Evolutionary conservation across 2,329 filamentous ascomycete species (phyloP), one percentile per base, ranked within the genome.

Genomic region (Colletotrichum orbiculare): DNA sequence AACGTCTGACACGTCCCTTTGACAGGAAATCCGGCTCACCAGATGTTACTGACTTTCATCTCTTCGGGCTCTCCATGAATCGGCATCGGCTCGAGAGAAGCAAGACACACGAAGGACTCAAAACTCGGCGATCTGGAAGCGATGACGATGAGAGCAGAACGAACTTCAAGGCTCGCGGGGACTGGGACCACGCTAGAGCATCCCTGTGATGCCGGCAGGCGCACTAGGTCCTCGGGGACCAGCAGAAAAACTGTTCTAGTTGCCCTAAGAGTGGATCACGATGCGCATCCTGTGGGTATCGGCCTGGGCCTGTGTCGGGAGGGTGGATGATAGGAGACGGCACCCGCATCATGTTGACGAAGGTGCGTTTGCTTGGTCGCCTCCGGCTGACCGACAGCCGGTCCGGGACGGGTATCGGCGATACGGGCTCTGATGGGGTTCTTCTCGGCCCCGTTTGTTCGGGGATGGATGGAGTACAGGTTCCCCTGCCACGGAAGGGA

Each of bases 361-460:
- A 25, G 56, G 38, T 10, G 46, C 46, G 38, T 35, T 50, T 11
- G 46, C 15, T 48, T 62, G 58, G 42, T 42, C 43, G 17, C 38
- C n/a, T 62, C 33, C 52, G 49, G 25, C 33, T 15, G 33, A 39
- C 62, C 62, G 62, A 65, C 33, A 65, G 62, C 62, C 62, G 62
- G 43, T 48, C 52, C 62, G 52, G 62, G 1, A 52, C 62, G 62
- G 62, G 33, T 65, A 34, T 65, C 62, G 62, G 62, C 25, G 25
- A 25, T 39, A 41, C 41, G 59, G 52, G 62, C 52, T 62, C 47
- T 42, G 13, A 35, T n/a, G 17, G 46, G 45, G 46, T 39, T 33
- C 52, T 52, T 10, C 59, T 46, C 62, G 58, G 62, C 58, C 58
- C 58, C 62, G 52, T 62, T 48, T 62, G 25, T 58, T 62, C 52